Evolutionary conservation across 148 eudicot species (phyloP).

Genomic region (Amaranthus hypochondriacus): DNA sequence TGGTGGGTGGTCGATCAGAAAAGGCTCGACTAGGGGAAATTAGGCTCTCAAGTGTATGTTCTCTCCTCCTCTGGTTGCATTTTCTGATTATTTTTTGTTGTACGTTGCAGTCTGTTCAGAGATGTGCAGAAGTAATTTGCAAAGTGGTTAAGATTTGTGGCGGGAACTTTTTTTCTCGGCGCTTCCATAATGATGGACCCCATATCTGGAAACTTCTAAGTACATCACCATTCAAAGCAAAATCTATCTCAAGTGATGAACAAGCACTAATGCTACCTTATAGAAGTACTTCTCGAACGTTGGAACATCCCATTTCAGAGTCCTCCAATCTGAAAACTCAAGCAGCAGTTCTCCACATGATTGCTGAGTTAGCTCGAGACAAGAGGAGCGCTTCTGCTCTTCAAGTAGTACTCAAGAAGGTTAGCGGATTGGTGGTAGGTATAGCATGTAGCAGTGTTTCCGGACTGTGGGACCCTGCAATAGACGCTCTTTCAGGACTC

Average conservation of each 20-base stretch:
- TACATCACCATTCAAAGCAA: constrained; percentile 62
- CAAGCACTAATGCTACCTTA: constrained; percentile 67
- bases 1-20: too few relatives aligned
- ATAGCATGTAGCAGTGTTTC: constrained; percentile 77
- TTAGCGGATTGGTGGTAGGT: constrained; percentile 76
- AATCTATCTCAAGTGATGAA: constrained; percentile 46
- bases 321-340: constrained; percentile 68
- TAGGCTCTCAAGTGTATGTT: neutral
- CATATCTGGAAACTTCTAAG: constrained; percentile 81
- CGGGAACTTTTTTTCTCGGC: constrained; percentile 89
- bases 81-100: neutral
- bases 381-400: constrained; percentile 73
- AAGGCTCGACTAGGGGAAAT: too few relatives aligned
- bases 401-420: constrained; percentile 66
- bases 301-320: constrained; percentile 58
- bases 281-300: constrained; percentile 45
- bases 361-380: constrained; percentile 57
- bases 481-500: constrained; percentile 69
- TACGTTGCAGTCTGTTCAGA: constrained; percentile 52
- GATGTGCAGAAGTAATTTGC: constrained; percentile 55
- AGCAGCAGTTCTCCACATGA: constrained; percentile 76
- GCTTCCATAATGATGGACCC: constrained; percentile 64
- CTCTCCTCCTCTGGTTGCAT: neutral
- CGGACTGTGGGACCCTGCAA: constrained; percentile 65
- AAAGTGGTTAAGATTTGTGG: constrained; percentile 60